Evolutionary conservation across 2,329 filamentous ascomycete species (phyloP), one percentile per base, ranked within the genome.

Genomic region (Escovopsis weberi): DNA sequence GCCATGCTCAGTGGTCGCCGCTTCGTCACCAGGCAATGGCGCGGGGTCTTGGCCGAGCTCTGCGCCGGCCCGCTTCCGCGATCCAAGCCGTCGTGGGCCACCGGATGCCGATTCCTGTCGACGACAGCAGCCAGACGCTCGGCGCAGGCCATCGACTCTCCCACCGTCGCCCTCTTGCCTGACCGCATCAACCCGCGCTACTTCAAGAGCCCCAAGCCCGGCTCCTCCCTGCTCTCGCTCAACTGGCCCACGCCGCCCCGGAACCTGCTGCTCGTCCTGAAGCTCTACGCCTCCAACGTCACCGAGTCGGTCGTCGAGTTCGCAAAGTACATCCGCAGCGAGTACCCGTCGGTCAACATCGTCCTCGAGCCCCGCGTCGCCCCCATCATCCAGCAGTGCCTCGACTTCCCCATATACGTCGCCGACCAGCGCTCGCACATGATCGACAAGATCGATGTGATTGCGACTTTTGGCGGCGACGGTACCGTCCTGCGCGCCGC

Each of bases 381-480:
- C 3, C 59, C 72, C 6, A 71, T 80, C 46, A 66, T 95, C 30
- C 84, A 93, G 58, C 67, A 76, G 4, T 66, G 67, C 2, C 68
- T 96, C 5, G 61, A 76, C 4, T 87, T 87, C 49, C 83, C 87
- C 5, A 72, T 93, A 35, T 88, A 85, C 56, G 70, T 73, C 32
- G 63, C 63, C 42, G 68, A 63, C 42, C 63, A 65, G 34, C 59
- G 70, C 1, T 52, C 67, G 30, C 68, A 66, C 19, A 76, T 91
- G 43, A 77, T 85, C 35, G 68, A 78, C 45, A 94, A 91, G 64
- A 81, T 93, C 45, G 91, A 98, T 55, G 69, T 95, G 45, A 81
- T 89, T 19, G 80, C 85, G 37, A 96, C 91, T 0, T 77, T 98
- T 40, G 91, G 91, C 42, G 91, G 91, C 36, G 91, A 98, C 12